These are phyloP conservation scores for Salix udensis DNA, from an alignment of 345 rosid genomes.

Conservation along the genomic window DNA sequence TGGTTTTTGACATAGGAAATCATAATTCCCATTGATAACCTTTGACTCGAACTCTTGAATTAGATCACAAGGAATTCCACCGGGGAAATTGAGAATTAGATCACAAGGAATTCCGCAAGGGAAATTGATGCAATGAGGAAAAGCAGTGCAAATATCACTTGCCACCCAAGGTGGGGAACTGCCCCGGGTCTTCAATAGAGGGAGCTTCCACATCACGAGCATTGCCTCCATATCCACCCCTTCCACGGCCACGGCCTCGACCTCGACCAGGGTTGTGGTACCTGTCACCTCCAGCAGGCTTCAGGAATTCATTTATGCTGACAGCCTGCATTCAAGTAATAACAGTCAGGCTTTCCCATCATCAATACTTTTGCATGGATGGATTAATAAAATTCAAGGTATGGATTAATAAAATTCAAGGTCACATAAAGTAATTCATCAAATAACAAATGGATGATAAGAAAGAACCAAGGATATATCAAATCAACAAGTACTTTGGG, in stretches of 20 bases:
- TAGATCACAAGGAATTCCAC: constrained; percentile 23
- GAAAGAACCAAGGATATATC: background rate
- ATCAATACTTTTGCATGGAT: background rate
- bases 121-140: constrained; percentile 4
- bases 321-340: constrained; percentile 47
- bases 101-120: constrained; percentile 16
- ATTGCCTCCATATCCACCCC: constrained; percentile 48
- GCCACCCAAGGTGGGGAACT: constrained; percentile 91
- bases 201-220: constrained; percentile 49
- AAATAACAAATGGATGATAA: background rate
- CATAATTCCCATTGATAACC: constrained; percentile 25
- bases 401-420: background rate
- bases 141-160: constrained; percentile 43
- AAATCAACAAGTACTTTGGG: background rate
- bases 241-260: constrained; percentile 68
- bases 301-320: constrained; percentile 89
- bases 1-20: constrained; percentile 27
- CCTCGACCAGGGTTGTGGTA: constrained; percentile 56
- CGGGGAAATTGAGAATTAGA: constrained; percentile 5
- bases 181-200: constrained; percentile 66
- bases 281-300: constrained; percentile 87
- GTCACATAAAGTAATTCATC: background rate
- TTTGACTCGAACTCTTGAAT: constrained; percentile 11
- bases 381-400: background rate
- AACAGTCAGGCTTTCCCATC: background rate